Evolutionary conservation across 2,329 filamentous ascomycete species (phyloP).

Genomic region (Corynespora cassiicola): DNA sequence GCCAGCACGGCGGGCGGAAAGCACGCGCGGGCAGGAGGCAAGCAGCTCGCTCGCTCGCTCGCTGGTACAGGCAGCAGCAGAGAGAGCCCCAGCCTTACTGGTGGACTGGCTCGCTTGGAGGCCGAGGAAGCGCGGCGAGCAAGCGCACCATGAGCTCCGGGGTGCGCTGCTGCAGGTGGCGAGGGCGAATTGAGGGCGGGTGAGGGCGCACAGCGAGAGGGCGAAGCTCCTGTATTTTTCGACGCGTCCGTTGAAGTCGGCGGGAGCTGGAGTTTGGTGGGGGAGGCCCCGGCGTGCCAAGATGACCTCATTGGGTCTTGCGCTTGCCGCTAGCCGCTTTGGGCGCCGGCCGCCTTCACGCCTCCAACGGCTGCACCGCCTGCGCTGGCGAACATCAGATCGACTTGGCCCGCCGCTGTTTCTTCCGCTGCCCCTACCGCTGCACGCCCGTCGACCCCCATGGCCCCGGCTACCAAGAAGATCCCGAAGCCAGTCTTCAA

Average conservation of each 20-base stretch:
- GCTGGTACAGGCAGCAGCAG: conserved; percentile 28
- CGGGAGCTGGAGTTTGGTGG: conserved; percentile 9
- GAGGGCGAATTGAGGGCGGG: conserved; percentile 6
- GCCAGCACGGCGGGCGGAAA: conserved; percentile 18
- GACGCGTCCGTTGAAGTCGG: conserved; percentile 9
- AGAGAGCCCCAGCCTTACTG: conserved; percentile 32
- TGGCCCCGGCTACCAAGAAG: conserved; percentile 33
- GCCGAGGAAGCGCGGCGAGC: conserved; percentile 17
- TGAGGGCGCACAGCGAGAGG: conserved; percentile 1
- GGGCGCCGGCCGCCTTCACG: conserved; percentile 4
- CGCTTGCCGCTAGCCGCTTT: not conserved
- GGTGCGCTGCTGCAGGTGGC: conserved; percentile 9
- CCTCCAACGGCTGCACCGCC: conserved; percentile 3
- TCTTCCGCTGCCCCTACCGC: conserved; percentile 3
- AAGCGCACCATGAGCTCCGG: conserved; percentile 35
- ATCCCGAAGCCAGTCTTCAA: conserved; percentile 64
- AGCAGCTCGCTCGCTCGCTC: conserved; percentile 21
- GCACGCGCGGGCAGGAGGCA: conserved; percentile 26
- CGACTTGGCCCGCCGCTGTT: not conserved
- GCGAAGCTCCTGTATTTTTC: conserved; percentile 5
- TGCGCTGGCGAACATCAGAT: conserved; percentile 1
- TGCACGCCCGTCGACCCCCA: conserved; percentile 7
- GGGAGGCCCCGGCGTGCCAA: conserved; percentile 5
- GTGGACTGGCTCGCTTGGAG: conserved; percentile 27
- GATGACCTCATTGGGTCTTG: not conserved